A percentile compares a stretch with the other conserved stretches of the same genome.
phyloP scores from a whole-genome alignment of 2,329 filamentous ascomycete species.

The Fusarium zealandicum region DNA sequence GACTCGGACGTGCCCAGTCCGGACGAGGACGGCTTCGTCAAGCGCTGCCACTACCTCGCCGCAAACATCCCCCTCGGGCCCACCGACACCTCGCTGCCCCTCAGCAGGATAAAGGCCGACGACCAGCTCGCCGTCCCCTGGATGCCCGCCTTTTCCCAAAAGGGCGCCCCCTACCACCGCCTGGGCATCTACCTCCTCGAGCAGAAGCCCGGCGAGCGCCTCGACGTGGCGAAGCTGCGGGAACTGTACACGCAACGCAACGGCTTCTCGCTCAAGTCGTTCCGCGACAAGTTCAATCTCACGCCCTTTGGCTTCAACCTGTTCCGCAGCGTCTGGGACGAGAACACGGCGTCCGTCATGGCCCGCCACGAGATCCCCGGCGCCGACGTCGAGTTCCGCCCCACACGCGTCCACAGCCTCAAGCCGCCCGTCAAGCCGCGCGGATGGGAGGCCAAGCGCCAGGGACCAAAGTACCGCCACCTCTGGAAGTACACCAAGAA shows the following conservation, averaged over 20 bases:
- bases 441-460: slow-evolving; percentile 72
- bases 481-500: slow-evolving; percentile 71
- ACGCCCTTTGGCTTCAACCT: slow-evolving; percentile 82
- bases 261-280: slow-evolving; percentile 76
- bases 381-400: slow-evolving; percentile 83
- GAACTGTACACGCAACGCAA: slow-evolving; percentile 63
- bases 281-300: slow-evolving; percentile 73
- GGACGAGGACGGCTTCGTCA: slow-evolving; percentile 76
- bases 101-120: slow-evolving; percentile 65
- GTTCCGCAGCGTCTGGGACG: slow-evolving; percentile 91
- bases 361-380: slow-evolving; percentile 75
- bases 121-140: slow-evolving; percentile 79
- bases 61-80: slow-evolving; percentile 65
- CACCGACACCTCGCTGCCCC: slow-evolving; percentile 66
- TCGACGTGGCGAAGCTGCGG: slow-evolving; percentile 67
- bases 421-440: slow-evolving; percentile 67
- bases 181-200: slow-evolving; percentile 84
- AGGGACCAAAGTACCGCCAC: slow-evolving; percentile 69
- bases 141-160: slow-evolving; percentile 86
- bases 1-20: slow-evolving; percentile 89
- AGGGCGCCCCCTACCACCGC: slow-evolving; percentile 90
- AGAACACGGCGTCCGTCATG: slow-evolving; percentile 88
- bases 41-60: slow-evolving; percentile 88
- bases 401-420: slow-evolving; percentile 74
- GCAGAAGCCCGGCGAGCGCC: slow-evolving; percentile 67